phyloP scores from a whole-genome alignment of 192 early-diverging fungal genomes.

The Backusella morwellensis region DNA sequence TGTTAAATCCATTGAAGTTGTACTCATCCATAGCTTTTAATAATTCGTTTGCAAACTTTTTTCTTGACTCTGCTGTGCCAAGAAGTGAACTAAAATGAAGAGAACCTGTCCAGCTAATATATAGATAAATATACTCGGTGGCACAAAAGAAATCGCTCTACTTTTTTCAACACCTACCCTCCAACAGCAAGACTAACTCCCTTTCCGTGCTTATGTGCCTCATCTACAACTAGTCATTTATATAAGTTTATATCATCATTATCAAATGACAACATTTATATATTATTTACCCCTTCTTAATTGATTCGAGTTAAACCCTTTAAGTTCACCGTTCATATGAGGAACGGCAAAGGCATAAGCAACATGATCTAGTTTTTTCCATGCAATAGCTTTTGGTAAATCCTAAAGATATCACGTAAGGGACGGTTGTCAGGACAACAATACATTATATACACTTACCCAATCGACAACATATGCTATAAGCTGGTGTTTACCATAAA shows the following conservation, averaged over 20 bases:
- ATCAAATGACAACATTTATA: not conserved
- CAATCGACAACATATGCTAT: conserved; percentile 21
- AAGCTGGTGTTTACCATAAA: conserved; percentile 10
- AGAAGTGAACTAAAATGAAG: conserved; percentile 29
- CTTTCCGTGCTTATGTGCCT: conserved; percentile 27
- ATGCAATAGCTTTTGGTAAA: conserved; percentile 31
- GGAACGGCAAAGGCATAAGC: conserved; percentile 56
- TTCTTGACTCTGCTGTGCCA: conserved; percentile 19
- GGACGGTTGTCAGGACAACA: not conserved
- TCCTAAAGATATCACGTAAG: conserved; percentile 1
- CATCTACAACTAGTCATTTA: conserved; percentile 11
- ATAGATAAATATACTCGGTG: not conserved
- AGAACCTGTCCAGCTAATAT: conserved; percentile 35
- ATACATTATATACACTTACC: conserved; percentile 4
- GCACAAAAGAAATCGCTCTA: not conserved
- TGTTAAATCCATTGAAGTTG: conserved; percentile 57
- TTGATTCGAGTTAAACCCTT: conserved; percentile 15
- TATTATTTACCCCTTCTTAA: not conserved
- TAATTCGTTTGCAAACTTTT: conserved; percentile 34
- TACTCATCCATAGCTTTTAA: conserved; percentile 40
- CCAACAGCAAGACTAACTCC: conserved; percentile 32
- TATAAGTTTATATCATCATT: not conserved
- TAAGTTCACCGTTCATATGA: conserved; percentile 19
- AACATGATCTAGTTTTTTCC: conserved; percentile 54
- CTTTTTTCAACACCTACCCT: conserved; percentile 12